These are phyloP conservation scores for Diplodia mutila DNA, from an alignment of 2,329 filamentous ascomycete species.

Conservation along the genomic window DNA sequence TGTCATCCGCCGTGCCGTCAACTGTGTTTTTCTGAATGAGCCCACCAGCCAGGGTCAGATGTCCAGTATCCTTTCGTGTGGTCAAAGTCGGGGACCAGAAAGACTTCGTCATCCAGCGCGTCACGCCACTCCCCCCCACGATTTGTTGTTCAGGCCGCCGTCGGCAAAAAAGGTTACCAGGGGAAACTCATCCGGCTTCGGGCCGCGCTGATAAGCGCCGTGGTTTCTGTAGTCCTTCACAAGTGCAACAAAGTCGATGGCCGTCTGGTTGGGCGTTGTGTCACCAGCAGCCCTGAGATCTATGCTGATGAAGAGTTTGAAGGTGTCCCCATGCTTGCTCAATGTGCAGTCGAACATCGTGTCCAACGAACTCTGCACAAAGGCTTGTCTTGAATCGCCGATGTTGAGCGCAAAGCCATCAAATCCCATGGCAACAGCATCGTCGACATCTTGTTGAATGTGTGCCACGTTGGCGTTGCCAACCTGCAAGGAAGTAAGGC, in stretches of 20 bases:
- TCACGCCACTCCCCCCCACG: background rate
- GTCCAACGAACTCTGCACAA: background rate
- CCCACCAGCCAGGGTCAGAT: conserved; percentile 34
- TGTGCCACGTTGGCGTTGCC: background rate
- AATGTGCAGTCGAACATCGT: background rate
- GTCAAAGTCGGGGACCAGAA: conserved; percentile 42
- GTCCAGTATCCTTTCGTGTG: conserved; percentile 38
- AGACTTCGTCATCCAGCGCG: conserved; percentile 24
- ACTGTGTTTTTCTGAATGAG: too few species aligned
- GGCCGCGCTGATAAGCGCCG: background rate
- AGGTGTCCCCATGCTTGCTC: background rate
- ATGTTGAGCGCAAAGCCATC: background rate
- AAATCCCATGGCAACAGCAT: background rate
- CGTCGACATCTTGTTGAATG: background rate
- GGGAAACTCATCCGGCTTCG: background rate
- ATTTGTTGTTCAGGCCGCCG: background rate
- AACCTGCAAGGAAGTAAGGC: too few species aligned
- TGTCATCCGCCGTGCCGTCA: too few species aligned
- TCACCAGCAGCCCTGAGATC: background rate
- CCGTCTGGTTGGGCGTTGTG: background rate
- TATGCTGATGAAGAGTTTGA: background rate
- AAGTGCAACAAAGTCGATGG: background rate
- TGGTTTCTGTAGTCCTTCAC: background rate
- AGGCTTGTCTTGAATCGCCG: background rate
- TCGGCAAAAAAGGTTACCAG: background rate